phyloP scores from a whole-genome alignment of 2,329 filamentous ascomycete species.

The Colletotrichum sp. region DNA sequence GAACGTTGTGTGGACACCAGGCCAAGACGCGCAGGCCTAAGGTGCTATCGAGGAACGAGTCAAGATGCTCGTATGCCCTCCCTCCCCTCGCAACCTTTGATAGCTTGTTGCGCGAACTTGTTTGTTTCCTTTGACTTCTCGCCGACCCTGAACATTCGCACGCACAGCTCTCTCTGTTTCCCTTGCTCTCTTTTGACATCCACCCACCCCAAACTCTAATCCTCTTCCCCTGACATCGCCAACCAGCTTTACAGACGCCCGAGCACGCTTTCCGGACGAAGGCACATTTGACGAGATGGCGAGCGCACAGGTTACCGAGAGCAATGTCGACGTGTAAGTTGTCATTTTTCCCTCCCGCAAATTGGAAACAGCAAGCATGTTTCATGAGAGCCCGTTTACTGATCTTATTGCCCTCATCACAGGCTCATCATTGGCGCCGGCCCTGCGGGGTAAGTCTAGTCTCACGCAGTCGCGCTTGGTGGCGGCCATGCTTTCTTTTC shows the following conservation, averaged over 20 bases:
- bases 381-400: background rate
- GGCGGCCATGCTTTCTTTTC: background rate
- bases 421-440: slow-evolving; percentile 47
- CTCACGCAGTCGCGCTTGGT: background rate
- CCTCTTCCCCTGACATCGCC: background rate
- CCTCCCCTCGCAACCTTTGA: background rate
- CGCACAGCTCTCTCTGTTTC: background rate
- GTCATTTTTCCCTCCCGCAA: background rate
- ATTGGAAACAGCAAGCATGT: background rate
- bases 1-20: background rate
- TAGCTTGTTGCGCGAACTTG: background rate
- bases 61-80: slow-evolving; percentile 3
- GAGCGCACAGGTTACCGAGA: slow-evolving; percentile 16
- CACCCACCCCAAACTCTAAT: background rate
- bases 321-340: slow-evolving; percentile 32
- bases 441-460: slow-evolving; percentile 18
- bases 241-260: background rate
- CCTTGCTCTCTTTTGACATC: background rate
- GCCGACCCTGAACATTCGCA: background rate
- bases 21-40: background rate
- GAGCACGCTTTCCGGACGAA: background rate
- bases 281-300: background rate
- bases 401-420: slow-evolving; percentile 11
- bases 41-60: background rate
- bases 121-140: background rate